Percentiles rank a stretch among this genome's conserved stretches.
phyloP scores from a whole-genome alignment of 306 rosid genomes.

The Medicago lupulina region DNA sequence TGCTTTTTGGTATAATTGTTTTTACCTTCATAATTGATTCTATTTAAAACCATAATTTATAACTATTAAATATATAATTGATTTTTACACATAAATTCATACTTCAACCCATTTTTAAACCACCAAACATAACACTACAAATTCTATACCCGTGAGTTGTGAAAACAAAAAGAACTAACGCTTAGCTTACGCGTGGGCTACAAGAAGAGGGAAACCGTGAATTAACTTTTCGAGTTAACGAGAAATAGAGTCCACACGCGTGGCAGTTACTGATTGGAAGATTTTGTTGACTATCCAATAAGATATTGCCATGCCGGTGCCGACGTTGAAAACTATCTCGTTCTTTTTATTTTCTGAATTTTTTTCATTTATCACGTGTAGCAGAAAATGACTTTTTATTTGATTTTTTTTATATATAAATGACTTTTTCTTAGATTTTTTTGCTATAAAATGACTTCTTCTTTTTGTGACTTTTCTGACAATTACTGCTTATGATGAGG shows the following conservation, averaged over 20 bases:
- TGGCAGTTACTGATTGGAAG: background rate
- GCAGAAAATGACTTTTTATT: background rate
- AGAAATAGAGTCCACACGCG: background rate
- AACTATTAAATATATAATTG: too few relatives aligned
- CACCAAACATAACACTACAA: too few relatives aligned
- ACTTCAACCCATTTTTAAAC: too few relatives aligned
- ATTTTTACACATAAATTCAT: too few relatives aligned
- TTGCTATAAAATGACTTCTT: background rate
- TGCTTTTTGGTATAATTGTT: too few relatives aligned
- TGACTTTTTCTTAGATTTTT: too few relatives aligned
- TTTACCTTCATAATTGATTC: too few relatives aligned
- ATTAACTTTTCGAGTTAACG: background rate
- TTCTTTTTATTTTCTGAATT: background rate
- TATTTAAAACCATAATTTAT: too few relatives aligned
- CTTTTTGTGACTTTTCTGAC: background rate
- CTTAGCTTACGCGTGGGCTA: background rate
- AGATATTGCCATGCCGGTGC: constrained; percentile 40
- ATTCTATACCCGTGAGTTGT: background rate
- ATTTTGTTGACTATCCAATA: background rate
- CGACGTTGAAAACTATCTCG: background rate
- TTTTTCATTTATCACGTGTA: background rate
- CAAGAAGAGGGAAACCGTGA: background rate
- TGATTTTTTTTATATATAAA: background rate
- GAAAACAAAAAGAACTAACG: background rate
- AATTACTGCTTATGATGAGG: background rate